Percentiles rank a stretch among this genome's conserved stretches.
phyloP scores from a whole-genome alignment of 768 basidiomycete genomes.

The Rubroboletus satanas region DNA sequence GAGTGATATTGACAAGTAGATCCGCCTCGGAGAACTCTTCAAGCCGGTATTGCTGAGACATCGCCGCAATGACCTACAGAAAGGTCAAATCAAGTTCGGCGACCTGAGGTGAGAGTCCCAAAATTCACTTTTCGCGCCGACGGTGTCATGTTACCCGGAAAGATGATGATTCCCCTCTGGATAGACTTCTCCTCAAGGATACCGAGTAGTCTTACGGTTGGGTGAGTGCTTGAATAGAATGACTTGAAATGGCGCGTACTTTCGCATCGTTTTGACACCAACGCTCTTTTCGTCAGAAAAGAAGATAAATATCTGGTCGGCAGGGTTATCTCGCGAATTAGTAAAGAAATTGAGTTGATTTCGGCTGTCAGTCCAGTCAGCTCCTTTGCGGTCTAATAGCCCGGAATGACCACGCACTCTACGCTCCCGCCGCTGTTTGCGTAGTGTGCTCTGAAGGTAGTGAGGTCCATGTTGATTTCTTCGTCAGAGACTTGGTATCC shows the following conservation, averaged over 20 bases:
- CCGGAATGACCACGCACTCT: conserved; percentile 59
- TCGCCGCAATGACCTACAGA: conserved; percentile 82
- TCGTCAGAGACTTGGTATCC: conserved; percentile 93
- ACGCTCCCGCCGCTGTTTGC: conserved; percentile 70
- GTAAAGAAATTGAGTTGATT: conserved; percentile 89
- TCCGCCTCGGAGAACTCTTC: conserved; percentile 98
- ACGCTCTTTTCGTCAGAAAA: conserved; percentile 96
- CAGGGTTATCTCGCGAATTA: conserved; percentile 57
- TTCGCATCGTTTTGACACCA: conserved; percentile 96
- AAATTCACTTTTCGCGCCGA: conserved; percentile 83
- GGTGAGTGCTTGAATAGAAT: conserved; percentile 9
- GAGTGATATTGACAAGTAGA: conserved; percentile 94
- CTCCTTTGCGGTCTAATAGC: conserved; percentile 2
- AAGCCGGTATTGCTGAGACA: conserved; percentile 80
- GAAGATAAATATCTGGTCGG: conserved; percentile 87
- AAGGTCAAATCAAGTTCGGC: background rate
- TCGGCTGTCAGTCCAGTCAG: conserved; percentile 51
- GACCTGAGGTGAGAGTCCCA: background rate
- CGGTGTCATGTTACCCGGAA: conserved; percentile 94
- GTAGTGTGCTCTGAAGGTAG: conserved; percentile 69
- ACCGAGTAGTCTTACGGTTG: conserved; percentile 60
- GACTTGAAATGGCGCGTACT: conserved; percentile 48
- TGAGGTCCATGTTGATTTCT: conserved; percentile 86
- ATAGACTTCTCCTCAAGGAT: conserved; percentile 93
- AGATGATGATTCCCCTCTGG: conserved; percentile 89